phyloP scores from a whole-genome alignment of 1,284 basidiomycete species.

The Megacollybia platyphylla region DNA sequence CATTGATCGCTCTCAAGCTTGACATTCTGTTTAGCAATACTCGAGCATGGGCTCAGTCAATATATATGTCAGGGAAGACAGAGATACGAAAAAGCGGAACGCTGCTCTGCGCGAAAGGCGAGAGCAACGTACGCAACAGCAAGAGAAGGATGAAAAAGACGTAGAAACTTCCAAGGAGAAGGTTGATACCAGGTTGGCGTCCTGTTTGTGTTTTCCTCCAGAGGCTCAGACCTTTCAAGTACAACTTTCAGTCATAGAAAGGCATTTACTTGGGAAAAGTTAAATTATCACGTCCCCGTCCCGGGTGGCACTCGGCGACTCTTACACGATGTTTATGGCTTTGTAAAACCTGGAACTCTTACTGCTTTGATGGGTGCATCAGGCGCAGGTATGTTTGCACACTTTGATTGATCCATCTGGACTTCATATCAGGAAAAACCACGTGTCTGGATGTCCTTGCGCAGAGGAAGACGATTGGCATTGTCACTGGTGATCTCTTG shows the following conservation, averaged over 20 bases:
- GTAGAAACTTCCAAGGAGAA: constrained; percentile 8
- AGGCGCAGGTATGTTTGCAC: constrained; percentile 35
- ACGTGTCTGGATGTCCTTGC: constrained; percentile 84
- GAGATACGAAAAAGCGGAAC: constrained; percentile 59
- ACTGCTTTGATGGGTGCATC: constrained; percentile 73
- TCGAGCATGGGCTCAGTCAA: constrained; percentile 32
- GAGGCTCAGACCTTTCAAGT: background rate
- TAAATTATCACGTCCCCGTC: constrained; percentile 67
- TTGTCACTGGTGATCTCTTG: constrained; percentile 70
- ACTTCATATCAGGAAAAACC: constrained; percentile 45
- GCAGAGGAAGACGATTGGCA: constrained; percentile 79
- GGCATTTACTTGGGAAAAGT: constrained; percentile 57
- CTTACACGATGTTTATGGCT: constrained; percentile 80
- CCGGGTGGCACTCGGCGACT: constrained; percentile 59
- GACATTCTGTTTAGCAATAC: constrained; percentile 27
- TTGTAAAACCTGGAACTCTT: constrained; percentile 79
- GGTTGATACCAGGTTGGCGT: background rate
- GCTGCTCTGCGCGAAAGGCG: constrained; percentile 44
- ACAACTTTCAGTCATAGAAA: constrained; percentile 21
- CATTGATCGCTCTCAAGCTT: background rate
- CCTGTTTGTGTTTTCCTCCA: background rate
- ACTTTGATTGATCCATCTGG: background rate
- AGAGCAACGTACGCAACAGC: constrained; percentile 9
- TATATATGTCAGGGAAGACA: constrained; percentile 62
- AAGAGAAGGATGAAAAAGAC: constrained; percentile 13